Percentiles rank a stretch among this genome's conserved stretches.
Evolutionary conservation across 1,284 basidiomycete species (phyloP).

Genomic region (Tilletia indica): DNA sequence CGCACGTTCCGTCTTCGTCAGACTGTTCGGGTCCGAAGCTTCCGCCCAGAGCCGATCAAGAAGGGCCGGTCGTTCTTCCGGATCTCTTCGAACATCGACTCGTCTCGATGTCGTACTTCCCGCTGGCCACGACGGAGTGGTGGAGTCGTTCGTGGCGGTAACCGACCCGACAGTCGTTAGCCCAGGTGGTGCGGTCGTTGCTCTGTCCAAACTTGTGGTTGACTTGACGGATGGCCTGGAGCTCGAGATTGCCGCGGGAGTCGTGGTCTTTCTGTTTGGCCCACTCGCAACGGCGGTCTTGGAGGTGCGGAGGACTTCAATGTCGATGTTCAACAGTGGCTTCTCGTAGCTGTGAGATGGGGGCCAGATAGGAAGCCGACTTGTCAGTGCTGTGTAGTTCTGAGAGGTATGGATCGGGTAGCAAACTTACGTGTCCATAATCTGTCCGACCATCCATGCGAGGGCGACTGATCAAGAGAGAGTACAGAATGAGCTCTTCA

Average conservation of each 20-base stretch:
- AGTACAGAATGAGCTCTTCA: background rate
- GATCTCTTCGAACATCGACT: conserved; percentile 28
- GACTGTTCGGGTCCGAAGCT: conserved; percentile 26
- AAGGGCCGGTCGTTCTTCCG: conserved; percentile 15
- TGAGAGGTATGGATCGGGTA: no score
- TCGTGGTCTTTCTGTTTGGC: conserved; percentile 20
- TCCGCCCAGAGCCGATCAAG: conserved; percentile 30
- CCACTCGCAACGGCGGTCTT: conserved; percentile 19
- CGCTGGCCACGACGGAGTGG: conserved; percentile 33
- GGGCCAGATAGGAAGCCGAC: background rate
- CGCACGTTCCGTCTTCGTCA: conserved; percentile 10
- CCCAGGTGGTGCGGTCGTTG: conserved; percentile 25
- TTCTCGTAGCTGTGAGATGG: conserved; percentile 14
- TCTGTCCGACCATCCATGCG: conserved; percentile 49
- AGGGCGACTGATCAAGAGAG: conserved; percentile 29
- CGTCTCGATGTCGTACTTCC: conserved; percentile 21
- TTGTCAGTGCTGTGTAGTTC: no score
- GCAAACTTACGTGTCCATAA: conserved; percentile 28
- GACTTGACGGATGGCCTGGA: conserved; percentile 16
- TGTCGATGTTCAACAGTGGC: conserved; percentile 18
- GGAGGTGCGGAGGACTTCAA: conserved; percentile 17
- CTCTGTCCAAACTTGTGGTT: background rate
- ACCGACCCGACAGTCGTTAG: conserved; percentile 24
- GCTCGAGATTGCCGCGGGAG: conserved; percentile 13
- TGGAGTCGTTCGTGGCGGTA: conserved; percentile 34